Percentiles rank a stretch among this genome's conserved stretches.
Evolutionary conservation across 2,329 filamentous ascomycete species (phyloP).

Genomic region (Fusarium devonianum): DNA sequence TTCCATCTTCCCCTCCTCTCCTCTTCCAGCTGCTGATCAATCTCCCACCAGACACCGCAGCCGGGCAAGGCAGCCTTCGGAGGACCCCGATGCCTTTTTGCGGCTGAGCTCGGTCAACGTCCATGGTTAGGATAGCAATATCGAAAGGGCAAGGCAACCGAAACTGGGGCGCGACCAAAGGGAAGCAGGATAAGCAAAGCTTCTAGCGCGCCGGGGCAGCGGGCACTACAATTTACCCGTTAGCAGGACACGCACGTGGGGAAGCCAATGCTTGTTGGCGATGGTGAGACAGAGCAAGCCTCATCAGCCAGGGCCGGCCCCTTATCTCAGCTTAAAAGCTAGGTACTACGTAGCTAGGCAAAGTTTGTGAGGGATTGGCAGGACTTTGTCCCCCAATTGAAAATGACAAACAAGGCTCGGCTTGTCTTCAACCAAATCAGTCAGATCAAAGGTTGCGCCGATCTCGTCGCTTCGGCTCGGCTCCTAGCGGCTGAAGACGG

Average conservation of each 20-base stretch:
- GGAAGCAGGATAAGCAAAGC: constrained; percentile 26
- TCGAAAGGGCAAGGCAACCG: constrained; percentile 13
- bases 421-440: no score
- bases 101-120: constrained; percentile 40
- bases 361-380: constrained; percentile 6
- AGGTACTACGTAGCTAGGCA: no score
- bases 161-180: constrained; percentile 14
- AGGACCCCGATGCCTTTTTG: constrained; percentile 33
- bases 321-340: no score
- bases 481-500: constrained; percentile 37
- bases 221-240: constrained; percentile 4
- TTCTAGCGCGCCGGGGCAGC: constrained; percentile 29
- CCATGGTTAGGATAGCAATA: constrained; percentile 21
- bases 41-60: not conserved
- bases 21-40: not conserved
- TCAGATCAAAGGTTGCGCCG: constrained; percentile 11
- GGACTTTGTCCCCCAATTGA: no score
- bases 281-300: no score
- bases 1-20: not conserved
- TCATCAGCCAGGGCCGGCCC: constrained; percentile 5
- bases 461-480: constrained; percentile 33
- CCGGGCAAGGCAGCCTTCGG: constrained; percentile 30
- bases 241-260: constrained; percentile 1
- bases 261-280: constrained; percentile 7
- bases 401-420: no score